Conservation (phyloP, 2,329 filamentous ascomycete genomes). For the Tolypocladium guangdongense region DNA sequence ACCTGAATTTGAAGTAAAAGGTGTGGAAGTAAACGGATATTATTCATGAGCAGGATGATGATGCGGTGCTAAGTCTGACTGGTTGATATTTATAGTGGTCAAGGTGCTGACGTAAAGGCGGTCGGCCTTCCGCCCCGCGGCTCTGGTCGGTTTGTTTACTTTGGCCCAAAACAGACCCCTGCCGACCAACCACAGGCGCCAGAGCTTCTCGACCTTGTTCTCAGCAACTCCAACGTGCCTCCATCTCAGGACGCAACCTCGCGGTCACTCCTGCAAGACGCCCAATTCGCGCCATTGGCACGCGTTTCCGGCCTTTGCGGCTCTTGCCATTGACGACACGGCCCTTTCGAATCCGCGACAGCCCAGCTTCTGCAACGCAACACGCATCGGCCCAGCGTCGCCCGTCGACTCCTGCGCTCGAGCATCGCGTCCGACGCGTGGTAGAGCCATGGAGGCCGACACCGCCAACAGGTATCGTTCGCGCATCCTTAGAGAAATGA, state of each 20-base stretch:
- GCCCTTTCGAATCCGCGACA: neutral
- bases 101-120: neutral
- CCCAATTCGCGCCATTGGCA: neutral
- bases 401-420: neutral
- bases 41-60: too few species aligned
- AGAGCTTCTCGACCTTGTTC: neutral
- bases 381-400: neutral
- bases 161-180: neutral
- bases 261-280: neutral
- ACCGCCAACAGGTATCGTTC: slow-evolving; percentile 31
- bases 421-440: slow-evolving; percentile 3
- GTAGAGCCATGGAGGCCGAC: slow-evolving; percentile 30
- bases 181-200: neutral
- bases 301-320: neutral
- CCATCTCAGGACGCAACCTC: neutral
- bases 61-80: too few species aligned
- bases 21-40: too few species aligned
- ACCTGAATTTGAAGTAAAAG: too few species aligned
- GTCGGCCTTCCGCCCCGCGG: neutral
- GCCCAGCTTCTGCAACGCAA: neutral
- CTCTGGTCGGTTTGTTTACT: neutral
- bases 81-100: neutral
- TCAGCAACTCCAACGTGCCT: neutral
- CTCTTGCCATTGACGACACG: neutral
- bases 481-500: slow-evolving; percentile 40